Conservation (phyloP, 176 grass and related monocot genomes). For the Aegilops sharonensis region DNA sequence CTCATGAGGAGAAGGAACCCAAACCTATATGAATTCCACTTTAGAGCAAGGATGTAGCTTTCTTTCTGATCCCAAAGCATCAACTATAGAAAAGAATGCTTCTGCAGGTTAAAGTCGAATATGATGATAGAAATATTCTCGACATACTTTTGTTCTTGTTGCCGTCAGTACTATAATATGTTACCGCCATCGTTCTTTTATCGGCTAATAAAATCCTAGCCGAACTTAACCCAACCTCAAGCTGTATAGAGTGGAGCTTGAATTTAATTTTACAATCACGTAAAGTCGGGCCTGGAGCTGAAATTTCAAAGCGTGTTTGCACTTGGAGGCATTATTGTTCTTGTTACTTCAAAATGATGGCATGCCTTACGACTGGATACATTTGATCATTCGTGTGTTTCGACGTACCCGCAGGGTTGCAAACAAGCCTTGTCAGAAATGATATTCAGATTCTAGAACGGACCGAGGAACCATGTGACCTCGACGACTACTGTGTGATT, state of each 20-base stretch:
- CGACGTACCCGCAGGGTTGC: neutral
- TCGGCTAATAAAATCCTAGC: neutral
- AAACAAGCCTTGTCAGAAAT: neutral
- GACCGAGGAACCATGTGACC: slow-evolving; percentile 14
- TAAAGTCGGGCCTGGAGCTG: too few species aligned
- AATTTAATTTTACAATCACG: too few species aligned
- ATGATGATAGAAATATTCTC: neutral
- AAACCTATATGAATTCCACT: neutral
- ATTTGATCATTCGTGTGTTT: neutral
- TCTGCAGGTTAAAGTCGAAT: neutral
- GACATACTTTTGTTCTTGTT: neutral
- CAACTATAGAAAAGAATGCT: neutral
- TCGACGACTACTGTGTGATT: slow-evolving; percentile 9
- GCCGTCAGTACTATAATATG: neutral
- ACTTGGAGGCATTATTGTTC: neutral
- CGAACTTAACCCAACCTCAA: too few species aligned
- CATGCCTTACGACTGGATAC: neutral
- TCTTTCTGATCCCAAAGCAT: neutral
- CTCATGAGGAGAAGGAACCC: neutral
- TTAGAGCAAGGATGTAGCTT: neutral
- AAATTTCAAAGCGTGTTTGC: too few species aligned
- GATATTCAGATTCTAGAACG: neutral
- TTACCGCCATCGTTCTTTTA: neutral
- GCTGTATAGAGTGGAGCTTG: too few species aligned
- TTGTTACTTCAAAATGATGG: neutral